Evolutionary conservation across 2,329 filamentous ascomycete species (phyloP).

Genomic region (Penicillium sp.): DNA sequence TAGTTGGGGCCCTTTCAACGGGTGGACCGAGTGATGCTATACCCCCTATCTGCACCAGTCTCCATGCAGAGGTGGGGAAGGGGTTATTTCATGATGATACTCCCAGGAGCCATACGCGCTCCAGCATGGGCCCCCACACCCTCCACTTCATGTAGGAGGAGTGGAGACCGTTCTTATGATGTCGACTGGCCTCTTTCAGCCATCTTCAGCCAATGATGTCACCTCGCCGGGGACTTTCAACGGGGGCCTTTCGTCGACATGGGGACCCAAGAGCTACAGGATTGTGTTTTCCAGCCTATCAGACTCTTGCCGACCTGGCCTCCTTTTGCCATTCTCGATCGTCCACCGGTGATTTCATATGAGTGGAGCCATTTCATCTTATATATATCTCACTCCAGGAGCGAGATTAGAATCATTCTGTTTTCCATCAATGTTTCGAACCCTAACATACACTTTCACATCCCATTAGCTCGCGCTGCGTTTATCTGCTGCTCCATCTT

Average conservation of each 20-base stretch:
- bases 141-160: background rate
- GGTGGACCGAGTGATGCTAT: slow-evolving; percentile 15
- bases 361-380: background rate
- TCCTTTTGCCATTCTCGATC: slow-evolving; percentile 15
- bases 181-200: slow-evolving; percentile 7
- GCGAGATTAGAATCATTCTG: too few species aligned
- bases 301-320: background rate
- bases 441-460: background rate
- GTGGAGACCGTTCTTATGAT: slow-evolving; percentile 19
- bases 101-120: background rate
- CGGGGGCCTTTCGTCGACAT: slow-evolving; percentile 7
- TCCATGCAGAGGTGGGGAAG: slow-evolving; percentile 13
- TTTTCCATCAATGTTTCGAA: too few species aligned
- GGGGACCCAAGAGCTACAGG: slow-evolving; percentile 5
- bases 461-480: slow-evolving; percentile 5
- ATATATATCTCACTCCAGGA: slow-evolving; percentile 10
- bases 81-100: slow-evolving; percentile 16
- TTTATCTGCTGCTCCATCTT: slow-evolving; percentile 3
- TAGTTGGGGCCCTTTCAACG: background rate
- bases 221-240: slow-evolving; percentile 11
- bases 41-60: slow-evolving; percentile 10
- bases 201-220: slow-evolving; percentile 26
- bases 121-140: background rate
- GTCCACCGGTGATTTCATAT: slow-evolving; percentile 17
- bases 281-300: slow-evolving; percentile 9